These are phyloP conservation scores for Leptomonas seymouri DNA, from an alignment of 208 protist genomes.

Conservation along the genomic window DNA sequence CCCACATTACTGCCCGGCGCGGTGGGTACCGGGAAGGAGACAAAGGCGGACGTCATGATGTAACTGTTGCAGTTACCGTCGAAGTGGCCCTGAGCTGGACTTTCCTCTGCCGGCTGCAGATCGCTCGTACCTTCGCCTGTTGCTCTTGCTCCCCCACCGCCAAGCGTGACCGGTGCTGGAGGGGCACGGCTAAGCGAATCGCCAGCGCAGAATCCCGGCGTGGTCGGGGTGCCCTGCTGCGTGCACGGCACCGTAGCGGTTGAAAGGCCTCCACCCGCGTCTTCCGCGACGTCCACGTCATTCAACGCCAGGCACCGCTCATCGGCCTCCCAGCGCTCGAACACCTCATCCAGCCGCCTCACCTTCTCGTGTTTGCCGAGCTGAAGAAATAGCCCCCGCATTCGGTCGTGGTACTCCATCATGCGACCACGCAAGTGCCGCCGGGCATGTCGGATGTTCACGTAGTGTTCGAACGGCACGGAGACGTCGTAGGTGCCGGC, in stretches of 20 bases:
- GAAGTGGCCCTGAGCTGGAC: constrained; percentile 10
- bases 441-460: constrained; percentile 33
- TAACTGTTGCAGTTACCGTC: constrained; percentile 20
- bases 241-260: constrained; percentile 19
- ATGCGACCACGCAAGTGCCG: constrained; percentile 38
- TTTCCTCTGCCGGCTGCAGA: constrained; percentile 2
- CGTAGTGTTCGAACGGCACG: constrained; percentile 50
- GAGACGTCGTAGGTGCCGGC: constrained; percentile 37
- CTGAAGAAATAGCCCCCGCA: constrained; percentile 9
- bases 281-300: constrained; percentile 16
- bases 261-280: constrained; percentile 9
- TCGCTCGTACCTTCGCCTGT: neutral
- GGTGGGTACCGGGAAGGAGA: constrained; percentile 3
- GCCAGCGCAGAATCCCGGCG: constrained; percentile 3
- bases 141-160: neutral
- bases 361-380: constrained; percentile 16
- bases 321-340: constrained; percentile 20
- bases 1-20: neutral
- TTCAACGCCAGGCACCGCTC: constrained; percentile 14
- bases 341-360: constrained; percentile 13
- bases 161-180: neutral
- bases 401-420: constrained; percentile 18
- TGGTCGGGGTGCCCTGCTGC: constrained; percentile 9
- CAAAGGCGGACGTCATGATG: constrained; percentile 13
- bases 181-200: constrained; percentile 7